Evolutionary conservation across 148 eudicot genomes (phyloP), one percentile per base, ranked within the genome.

Genomic region (Heliosperma pusillum): DNA sequence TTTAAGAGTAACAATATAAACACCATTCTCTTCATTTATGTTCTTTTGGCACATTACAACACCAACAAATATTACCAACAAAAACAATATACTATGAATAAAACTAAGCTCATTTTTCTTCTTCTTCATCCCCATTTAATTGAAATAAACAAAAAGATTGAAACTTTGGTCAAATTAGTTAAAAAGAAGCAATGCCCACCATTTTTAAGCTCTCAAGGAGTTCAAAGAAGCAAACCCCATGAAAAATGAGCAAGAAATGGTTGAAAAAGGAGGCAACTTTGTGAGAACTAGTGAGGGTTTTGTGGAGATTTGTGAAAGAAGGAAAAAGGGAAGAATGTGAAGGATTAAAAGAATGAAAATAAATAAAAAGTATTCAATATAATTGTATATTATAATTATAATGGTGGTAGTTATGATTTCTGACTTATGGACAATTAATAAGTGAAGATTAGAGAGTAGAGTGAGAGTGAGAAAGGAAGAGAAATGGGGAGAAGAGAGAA

Each of bases 1-100:
- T 70, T 86, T 92, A 66, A 95, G 81, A 70, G 94, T 89, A 29
- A 95, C 97, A 84, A 95, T 92, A 74, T 92, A 95, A 68, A 95
- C 86, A 76, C 83, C 97, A 90, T 74, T 63, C 40, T 65, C 74
- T 26, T 75, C 84, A 77, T 83, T n/a, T n/a, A n/a, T n/a, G n/a
- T n/a, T n/a, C n/a, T n/a, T 80, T 83, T 86, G 86, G 79, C 86
- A 86, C 26, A 72, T 76, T 61, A 29, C 66, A 42, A 86, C 30
- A 64, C 80, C 83, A 73, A 80, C 75, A 15, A 73, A 78, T 42
- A 88, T 56, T 50, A 84, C 60, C 68, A 66, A 57, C 58, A 66
- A 26, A 74, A 55, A 76, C 73, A 70, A 6, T 10, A 84, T 55
- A n/a, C n/a, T n/a, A 73, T 61, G 50, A 24, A 68, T 36, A 74